phyloP scores from a whole-genome alignment of 306 rosid genomes.

The Quercus cerris region DNA sequence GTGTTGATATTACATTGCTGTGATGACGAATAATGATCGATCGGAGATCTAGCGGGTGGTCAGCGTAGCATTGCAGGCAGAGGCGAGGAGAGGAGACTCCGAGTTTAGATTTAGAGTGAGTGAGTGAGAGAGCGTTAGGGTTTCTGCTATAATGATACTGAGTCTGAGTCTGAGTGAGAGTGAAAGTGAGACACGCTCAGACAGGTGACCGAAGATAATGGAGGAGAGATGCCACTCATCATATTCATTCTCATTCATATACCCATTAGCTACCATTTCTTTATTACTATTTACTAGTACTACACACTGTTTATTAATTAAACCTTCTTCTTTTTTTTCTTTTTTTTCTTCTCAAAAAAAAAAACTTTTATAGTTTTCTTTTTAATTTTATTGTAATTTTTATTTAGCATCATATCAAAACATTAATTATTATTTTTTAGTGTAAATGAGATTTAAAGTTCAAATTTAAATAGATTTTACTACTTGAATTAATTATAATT shows the following conservation, averaged over 20 bases:
- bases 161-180: not conserved
- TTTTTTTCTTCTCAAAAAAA: no score
- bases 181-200: constrained; percentile 14
- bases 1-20: constrained; percentile 23
- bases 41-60: constrained; percentile 39
- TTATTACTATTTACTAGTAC: not conserved
- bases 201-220: constrained; percentile 50
- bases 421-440: no score
- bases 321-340: no score
- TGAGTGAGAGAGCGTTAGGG: constrained; percentile 36
- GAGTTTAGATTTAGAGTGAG: not conserved
- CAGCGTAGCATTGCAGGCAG: no score
- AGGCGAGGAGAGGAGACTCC: no score
- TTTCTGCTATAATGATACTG: not conserved
- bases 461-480: no score
- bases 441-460: no score
- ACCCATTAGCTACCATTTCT: not conserved
- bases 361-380: no score
- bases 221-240: constrained; percentile 3
- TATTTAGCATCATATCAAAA: no score
- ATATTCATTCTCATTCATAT: not conserved
- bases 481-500: no score
- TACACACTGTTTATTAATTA: no score
- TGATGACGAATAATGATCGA: not conserved
- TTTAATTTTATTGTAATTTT: no score